These are phyloP conservation scores for Pseudozyma thailandica DNA, from an alignment of 1,284 basidiomycete genomes.

Conservation along the genomic window DNA sequence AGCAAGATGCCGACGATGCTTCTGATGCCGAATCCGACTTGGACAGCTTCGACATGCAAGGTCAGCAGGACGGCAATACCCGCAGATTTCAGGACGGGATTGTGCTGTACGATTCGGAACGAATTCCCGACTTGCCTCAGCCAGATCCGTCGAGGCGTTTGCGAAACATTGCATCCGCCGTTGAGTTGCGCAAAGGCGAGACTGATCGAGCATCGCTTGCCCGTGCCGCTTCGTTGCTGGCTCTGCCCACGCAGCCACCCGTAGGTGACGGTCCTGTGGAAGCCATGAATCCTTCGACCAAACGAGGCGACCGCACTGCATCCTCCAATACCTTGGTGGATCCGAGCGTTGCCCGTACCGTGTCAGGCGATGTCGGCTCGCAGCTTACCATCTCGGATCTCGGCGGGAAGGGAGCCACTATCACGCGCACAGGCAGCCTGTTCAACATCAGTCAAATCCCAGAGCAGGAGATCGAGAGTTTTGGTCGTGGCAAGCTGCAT, in stretches of 20 bases:
- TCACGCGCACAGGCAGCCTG: conserved; percentile 48
- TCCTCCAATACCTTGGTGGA: conserved; percentile 48
- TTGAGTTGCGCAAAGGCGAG: conserved; percentile 32
- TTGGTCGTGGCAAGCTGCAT: conserved; percentile 48
- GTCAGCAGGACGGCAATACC: conserved; percentile 21
- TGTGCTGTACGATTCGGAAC: conserved; percentile 47
- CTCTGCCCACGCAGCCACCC: conserved; percentile 24
- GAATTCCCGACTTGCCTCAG: conserved; percentile 27
- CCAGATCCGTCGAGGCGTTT: conserved; percentile 23
- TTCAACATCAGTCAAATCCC: conserved; percentile 57
- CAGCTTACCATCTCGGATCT: conserved; percentile 39
- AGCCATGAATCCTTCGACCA: background rate
- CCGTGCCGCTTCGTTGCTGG: conserved; percentile 31
- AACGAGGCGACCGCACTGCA: conserved; percentile 46
- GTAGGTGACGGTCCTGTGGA: background rate
- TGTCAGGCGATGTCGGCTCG: conserved; percentile 34
- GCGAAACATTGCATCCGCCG: conserved; percentile 40
- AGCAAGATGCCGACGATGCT: background rate
- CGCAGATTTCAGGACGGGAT: conserved; percentile 46
- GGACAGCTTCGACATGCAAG: conserved; percentile 10
- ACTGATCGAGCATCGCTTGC: conserved; percentile 18
- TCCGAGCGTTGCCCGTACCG: conserved; percentile 29
- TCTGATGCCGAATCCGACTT: conserved; percentile 21
- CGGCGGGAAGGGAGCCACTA: conserved; percentile 46
- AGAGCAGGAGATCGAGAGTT: conserved; percentile 42